Conservation (phyloP, 805 yeast genomes). For the Candida qinlingensis region DNA sequence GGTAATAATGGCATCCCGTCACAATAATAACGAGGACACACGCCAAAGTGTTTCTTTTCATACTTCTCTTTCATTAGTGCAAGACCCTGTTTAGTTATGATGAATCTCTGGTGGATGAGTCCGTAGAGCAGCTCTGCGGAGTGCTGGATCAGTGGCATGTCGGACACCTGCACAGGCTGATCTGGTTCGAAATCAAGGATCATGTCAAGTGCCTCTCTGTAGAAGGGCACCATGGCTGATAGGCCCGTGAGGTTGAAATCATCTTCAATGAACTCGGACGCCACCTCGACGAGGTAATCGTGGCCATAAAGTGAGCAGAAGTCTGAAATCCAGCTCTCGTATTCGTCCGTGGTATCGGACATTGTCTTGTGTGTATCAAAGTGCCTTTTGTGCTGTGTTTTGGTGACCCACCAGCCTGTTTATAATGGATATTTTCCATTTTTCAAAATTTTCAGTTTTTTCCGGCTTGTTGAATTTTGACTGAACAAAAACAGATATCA, state of each 20-base stretch:
- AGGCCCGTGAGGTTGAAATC: conserved; percentile 94
- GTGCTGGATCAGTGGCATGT: conserved; percentile 74
- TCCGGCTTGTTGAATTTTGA: no score
- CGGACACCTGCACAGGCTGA: conserved; percentile 51
- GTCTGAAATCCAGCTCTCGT: conserved; percentile 50
- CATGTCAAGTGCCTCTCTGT: conserved; percentile 85
- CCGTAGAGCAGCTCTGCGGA: conserved; percentile 93
- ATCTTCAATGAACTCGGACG: conserved; percentile 91
- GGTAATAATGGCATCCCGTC: conserved; percentile 89
- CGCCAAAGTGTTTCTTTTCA: conserved; percentile 83
- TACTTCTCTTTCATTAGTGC: conserved; percentile 92
- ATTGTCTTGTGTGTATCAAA: conserved; percentile 1
- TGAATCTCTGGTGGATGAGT: conserved; percentile 87
- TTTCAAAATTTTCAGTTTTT: no score
- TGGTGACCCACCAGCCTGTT: no score
- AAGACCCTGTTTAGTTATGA: conserved; percentile 83
- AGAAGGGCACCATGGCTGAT: conserved; percentile 78
- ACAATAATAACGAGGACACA: conserved; percentile 86
- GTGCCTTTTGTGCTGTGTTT: not conserved
- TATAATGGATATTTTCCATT: no score
- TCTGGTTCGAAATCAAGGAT: conserved; percentile 73
- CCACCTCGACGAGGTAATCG: conserved; percentile 87
- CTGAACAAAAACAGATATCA: no score
- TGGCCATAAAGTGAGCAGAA: conserved; percentile 53
- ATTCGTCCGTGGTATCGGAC: conserved; percentile 34